phyloP scores from a whole-genome alignment of 108 stramenopile species.

The Craspedostauros australis region DNA sequence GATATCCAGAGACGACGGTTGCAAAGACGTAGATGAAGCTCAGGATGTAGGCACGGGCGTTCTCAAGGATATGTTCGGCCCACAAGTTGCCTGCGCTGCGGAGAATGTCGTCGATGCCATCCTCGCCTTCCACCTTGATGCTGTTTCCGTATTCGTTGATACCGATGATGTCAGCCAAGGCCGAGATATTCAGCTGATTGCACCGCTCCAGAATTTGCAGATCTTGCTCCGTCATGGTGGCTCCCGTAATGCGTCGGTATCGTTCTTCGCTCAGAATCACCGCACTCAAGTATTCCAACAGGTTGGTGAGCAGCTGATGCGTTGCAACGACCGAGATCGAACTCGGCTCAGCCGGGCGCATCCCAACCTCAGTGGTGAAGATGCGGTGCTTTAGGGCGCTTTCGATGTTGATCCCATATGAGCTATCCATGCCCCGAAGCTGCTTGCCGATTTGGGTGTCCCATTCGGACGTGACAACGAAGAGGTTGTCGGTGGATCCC shows the following conservation, averaged over 20 bases:
- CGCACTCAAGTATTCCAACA: slow-evolving; percentile 50
- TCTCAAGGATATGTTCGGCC: slow-evolving; percentile 60
- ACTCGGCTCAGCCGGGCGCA: slow-evolving; percentile 71
- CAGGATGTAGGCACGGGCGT: slow-evolving; percentile 58
- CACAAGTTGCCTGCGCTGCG: slow-evolving; percentile 45
- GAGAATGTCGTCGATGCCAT: slow-evolving; percentile 32
- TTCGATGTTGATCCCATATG: slow-evolving; percentile 12
- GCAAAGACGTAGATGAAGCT: slow-evolving; percentile 52
- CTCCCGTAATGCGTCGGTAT: slow-evolving; percentile 36
- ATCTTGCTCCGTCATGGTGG: slow-evolving; percentile 45
- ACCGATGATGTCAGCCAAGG: slow-evolving; percentile 51
- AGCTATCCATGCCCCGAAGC: slow-evolving; percentile 38
- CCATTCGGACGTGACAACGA: slow-evolving; percentile 54
- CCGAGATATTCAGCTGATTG: slow-evolving; percentile 43
- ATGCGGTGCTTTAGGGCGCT: slow-evolving; percentile 34
- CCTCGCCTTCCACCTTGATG: no score
- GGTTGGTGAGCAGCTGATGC: slow-evolving; percentile 61
- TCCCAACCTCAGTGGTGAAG: slow-evolving; percentile 61
- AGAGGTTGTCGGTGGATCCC: slow-evolving; percentile 40
- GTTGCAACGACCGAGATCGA: slow-evolving; percentile 62
- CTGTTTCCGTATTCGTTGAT: slow-evolving; percentile 15
- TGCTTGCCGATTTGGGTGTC: slow-evolving; percentile 74
- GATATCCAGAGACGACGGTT: slow-evolving; percentile 57
- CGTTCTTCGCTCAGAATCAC: slow-evolving; percentile 43
- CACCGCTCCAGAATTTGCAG: slow-evolving; percentile 44